Base-by-base conservation (phyloP, 306 rosid species). In the Alnus rubra region DNA sequence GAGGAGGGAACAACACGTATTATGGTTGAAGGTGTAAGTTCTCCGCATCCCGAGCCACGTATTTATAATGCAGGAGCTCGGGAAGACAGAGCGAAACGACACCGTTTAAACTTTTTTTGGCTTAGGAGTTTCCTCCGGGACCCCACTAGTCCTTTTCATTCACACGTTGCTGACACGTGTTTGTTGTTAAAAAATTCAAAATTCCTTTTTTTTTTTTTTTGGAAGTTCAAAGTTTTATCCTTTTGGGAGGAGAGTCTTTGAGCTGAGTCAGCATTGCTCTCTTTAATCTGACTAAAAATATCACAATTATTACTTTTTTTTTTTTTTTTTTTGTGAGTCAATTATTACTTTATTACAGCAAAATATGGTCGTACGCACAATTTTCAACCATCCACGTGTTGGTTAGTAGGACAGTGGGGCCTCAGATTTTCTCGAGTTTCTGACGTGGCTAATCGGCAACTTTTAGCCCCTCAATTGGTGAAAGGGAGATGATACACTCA, bases 11-110 rank as follows among this genome's bases (percentile, higher is more conserved):
- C 58, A 78, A 76, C 87, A 85, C 88, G 89, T 58, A 76, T n/a
- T 23, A 44, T 18, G 79, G 78, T 78, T 64, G 4, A 28, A 6
- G 86, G 72, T 49, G 84, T 80, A 63, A 74, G 74, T 80, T 15
- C 3, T 4, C n/a, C 52, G 54, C 72, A 12, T 65, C 83, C 6
- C 19, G 5, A 15, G 52, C 81, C 82, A 72, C 89, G 58, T 81
- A 90, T 90, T 90, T 90, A 92, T 92, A 90, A 64, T 2, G 78
- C 78, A 14, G 10, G 49, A 75, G 15, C 73, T 14, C 71, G 39
- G 67, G 9, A 49, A 2, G 19, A 1, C 1, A 0, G 1, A 2
- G 1, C 35, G 30, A 78, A 79, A 75, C 92, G 92, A 55, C 76
- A 86, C 75, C 92, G 93, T 87, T 86, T 9, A 35, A 33, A 1